phyloP scores from a whole-genome alignment of 164 flowering plant species.

The Liquidambar formosana region DNA sequence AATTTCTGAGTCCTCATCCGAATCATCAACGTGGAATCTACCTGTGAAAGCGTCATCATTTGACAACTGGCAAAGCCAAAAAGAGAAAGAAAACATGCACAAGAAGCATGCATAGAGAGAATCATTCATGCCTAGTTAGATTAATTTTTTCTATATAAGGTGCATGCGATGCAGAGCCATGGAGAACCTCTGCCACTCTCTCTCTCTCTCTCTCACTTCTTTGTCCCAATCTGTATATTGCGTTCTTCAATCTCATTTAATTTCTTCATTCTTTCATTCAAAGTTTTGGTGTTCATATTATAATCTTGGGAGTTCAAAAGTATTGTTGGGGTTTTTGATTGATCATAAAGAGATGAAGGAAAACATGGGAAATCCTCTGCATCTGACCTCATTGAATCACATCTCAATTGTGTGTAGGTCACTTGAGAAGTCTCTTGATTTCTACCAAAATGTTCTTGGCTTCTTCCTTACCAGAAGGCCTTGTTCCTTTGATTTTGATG shows the following conservation, averaged over 20 bases:
- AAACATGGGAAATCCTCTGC: conserved; percentile 25
- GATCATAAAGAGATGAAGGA: neutral
- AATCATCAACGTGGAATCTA: neutral
- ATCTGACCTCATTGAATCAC: conserved; percentile 50
- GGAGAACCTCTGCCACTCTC: neutral
- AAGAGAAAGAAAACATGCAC: neutral
- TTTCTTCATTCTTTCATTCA: too few relatives aligned
- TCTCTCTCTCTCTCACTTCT: neutral
- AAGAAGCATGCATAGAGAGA: too few relatives aligned
- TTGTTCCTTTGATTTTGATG: conserved; percentile 48
- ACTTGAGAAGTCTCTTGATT: conserved; percentile 39
- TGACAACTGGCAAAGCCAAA: neutral
- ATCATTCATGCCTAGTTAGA: too few relatives aligned
- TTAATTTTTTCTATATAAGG: neutral
- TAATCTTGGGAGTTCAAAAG: too few relatives aligned
- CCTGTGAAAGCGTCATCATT: neutral
- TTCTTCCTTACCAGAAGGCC: conserved; percentile 56
- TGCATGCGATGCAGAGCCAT: neutral
- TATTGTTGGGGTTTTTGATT: too few relatives aligned
- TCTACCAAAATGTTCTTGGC: conserved; percentile 54
- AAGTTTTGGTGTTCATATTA: neutral
- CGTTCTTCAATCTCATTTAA: too few relatives aligned
- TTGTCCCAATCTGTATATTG: too few relatives aligned
- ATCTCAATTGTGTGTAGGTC: conserved; percentile 42
- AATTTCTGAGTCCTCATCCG: too few relatives aligned